Percentiles rank a stretch among this genome's conserved stretches.
Conservation (phyloP, 306 rosid genomes). For the Vicia villosa region DNA sequence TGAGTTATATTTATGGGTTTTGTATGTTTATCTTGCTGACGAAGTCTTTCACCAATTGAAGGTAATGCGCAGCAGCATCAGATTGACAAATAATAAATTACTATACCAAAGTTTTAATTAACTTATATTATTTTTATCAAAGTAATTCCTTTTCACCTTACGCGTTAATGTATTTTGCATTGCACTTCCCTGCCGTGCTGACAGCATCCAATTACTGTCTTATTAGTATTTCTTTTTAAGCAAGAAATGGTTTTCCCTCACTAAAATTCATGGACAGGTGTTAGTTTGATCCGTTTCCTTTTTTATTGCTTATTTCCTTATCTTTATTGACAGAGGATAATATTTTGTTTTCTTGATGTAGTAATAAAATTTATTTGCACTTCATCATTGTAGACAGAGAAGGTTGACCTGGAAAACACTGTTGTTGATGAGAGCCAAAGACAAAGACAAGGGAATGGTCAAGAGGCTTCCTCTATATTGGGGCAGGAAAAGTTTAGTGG, state of each 20-base stretch:
- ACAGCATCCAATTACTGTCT: not conserved
- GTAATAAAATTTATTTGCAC: conserved; percentile 36
- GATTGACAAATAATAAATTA: conserved; percentile 10
- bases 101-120: not conserved
- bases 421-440: conserved; percentile 97
- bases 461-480: conserved; percentile 54
- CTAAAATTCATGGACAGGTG: not conserved
- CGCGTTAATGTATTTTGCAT: conserved; percentile 8
- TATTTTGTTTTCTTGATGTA: conserved; percentile 20
- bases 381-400: conserved; percentile 86
- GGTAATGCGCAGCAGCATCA: not conserved
- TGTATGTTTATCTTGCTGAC: conserved; percentile 12
- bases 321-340: conserved; percentile 7
- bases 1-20: conserved; percentile 1
- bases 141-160: not conserved
- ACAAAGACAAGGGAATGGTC: conserved; percentile 74
- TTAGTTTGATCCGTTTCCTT: not conserved
- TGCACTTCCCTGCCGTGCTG: conserved; percentile 4
- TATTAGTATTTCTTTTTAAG: conserved; percentile 1
- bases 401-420: conserved; percentile 94
- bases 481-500: conserved; percentile 83
- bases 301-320: not conserved
- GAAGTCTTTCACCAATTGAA: conserved; percentile 19
- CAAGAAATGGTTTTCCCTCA: not conserved
- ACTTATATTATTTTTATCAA: conserved; percentile 2